Conservation (phyloP, 441 rosid species). For the Erodium texanum region DNA sequence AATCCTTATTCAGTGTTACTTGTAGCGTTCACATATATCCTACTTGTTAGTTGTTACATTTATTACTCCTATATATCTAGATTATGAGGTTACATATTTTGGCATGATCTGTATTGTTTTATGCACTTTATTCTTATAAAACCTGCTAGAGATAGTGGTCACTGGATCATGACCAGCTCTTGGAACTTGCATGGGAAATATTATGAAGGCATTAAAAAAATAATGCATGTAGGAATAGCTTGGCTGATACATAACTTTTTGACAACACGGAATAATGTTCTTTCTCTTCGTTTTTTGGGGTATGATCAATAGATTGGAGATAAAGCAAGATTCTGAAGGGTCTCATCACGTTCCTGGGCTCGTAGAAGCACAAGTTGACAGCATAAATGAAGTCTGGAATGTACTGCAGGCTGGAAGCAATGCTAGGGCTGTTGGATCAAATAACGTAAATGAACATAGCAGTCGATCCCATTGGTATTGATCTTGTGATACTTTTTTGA, state of each 20-base stretch:
- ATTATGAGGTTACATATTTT: background rate
- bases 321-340: constrained; percentile 73
- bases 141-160: background rate
- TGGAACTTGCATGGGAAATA: too few relatives aligned
- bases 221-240: background rate
- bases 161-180: background rate
- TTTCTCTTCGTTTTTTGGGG: constrained; percentile 1
- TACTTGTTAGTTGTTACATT: background rate
- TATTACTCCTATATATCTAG: background rate
- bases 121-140: background rate
- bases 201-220: too few relatives aligned
- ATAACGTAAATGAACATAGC: constrained; percentile 83
- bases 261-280: background rate
- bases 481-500: background rate
- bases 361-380: constrained; percentile 66
- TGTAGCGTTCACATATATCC: background rate
- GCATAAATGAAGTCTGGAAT: constrained; percentile 78
- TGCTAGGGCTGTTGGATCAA: constrained; percentile 81
- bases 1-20: constrained; percentile 13
- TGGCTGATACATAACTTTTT: background rate
- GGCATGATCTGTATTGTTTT: background rate
- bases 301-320: constrained; percentile 50
- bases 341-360: constrained; percentile 82
- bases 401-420: constrained; percentile 75
- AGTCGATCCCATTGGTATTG: constrained; percentile 89